Base-by-base conservation (phyloP, 2,329 filamentous ascomycete genomes). In the Fusarium camptoceras region DNA sequence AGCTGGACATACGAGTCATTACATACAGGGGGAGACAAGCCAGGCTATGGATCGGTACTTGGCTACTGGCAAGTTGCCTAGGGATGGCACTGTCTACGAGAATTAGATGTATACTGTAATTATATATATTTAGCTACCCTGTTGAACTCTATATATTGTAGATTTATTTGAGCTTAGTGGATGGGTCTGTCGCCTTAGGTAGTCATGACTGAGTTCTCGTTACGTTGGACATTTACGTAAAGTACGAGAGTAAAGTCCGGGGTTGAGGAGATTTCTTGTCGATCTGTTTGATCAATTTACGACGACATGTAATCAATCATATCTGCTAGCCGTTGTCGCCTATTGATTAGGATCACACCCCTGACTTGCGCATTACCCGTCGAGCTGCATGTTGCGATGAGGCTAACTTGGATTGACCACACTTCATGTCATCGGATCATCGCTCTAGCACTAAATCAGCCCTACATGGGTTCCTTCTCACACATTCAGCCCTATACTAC, bases 1-100 rank as follows among this genome's bases (percentile, higher is more conserved):
- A 3, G 22, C 63, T 22, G 74, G 74, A 6, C 74, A 76, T 12
- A 75, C 71, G 5, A 75, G 66, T 30, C 66, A 74, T 11, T 64
- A 55, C 8, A 31, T 72, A 0, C 15, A 44, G 3, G 74, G 73
- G 0, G 67, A 75, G 9, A 75, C 74, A 3, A 70, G 70, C 6
- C 60, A 66, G 31, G 71, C 55, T 9, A 69, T 76, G n/a, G 64
- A 75, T 20, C 16, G 9, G 4, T 76, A 63, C 31, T 34, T 76
- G 20, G 54, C 64, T 15, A 74, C 47, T 8, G 74, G 74, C 2
- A 61, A 58, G n/a, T 14, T 76, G 15, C 74, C 74, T 1, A 56
- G 31, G 14, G 73, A 76, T 39, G 74, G 74, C 0, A 66, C 69
- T 18, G 51, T 71, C 8, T 76, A 70, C 27, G 56, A 55, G 37